These are phyloP conservation scores for Pestalotiopsis sp. DNA, from an alignment of 2,329 filamentous ascomycete species.

Conservation along the genomic window DNA sequence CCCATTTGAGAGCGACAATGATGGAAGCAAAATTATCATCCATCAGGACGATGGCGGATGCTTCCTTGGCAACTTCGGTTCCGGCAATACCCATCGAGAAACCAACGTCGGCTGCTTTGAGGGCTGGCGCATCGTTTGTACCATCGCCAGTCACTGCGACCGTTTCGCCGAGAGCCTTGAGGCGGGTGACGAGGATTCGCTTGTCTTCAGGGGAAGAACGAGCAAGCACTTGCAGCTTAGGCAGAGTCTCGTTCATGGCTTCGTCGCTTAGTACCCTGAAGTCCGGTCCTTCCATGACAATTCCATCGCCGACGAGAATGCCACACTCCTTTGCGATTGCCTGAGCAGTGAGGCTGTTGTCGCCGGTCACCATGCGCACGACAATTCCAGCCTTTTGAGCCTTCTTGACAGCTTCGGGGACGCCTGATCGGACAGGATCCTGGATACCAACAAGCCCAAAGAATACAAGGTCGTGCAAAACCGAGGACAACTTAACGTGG, in stretches of 20 bases:
- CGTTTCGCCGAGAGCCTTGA: conserved; percentile 65
- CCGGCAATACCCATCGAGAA: conserved; percentile 71
- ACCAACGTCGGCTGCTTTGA: conserved; percentile 68
- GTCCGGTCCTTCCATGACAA: conserved; percentile 70
- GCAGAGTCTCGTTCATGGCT: conserved; percentile 61
- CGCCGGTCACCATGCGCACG: conserved; percentile 76
- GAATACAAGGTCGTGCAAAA: conserved; percentile 76
- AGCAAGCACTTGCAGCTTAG: conserved; percentile 64
- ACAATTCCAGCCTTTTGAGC: conserved; percentile 71
- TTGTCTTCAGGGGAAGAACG: conserved; percentile 71
- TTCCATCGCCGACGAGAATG: conserved; percentile 61
- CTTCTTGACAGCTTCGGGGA: conserved; percentile 67
- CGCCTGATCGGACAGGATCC: conserved; percentile 71
- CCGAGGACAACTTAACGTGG: conserved; percentile 61
- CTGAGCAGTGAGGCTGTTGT: conserved; percentile 72
- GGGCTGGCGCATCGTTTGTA: conserved; percentile 67
- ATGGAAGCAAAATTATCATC: conserved; percentile 71
- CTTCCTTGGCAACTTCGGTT: conserved; percentile 70
- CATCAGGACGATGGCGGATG: conserved; percentile 68
- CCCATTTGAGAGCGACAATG: conserved; percentile 69
- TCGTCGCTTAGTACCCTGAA: conserved; percentile 64
- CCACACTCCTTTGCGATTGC: conserved; percentile 77
- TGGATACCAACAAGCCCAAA: conserved; percentile 75
- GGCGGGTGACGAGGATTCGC: conserved; percentile 60
- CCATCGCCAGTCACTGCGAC: conserved; percentile 69